A percentile compares a stretch with the other conserved stretches of the same genome.
phyloP scores from a whole-genome alignment of 2,329 filamentous ascomycete genomes.

The Venturiaceae sp. region DNA sequence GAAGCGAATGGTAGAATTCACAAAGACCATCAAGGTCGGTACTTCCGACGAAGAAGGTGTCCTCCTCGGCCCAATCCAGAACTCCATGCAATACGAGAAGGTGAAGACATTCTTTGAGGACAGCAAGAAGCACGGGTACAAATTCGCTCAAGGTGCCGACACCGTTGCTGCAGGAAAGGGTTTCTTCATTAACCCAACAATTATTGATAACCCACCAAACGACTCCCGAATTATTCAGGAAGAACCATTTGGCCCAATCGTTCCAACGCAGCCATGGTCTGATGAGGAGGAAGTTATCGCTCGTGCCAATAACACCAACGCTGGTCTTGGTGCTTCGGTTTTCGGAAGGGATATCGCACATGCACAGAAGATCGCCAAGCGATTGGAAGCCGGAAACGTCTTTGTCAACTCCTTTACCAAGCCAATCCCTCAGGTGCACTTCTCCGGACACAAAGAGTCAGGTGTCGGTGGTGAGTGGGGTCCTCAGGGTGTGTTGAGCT shows the following conservation, averaged over 20 bases:
- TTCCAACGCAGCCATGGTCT: conserved; percentile 35
- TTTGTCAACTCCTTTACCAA: conserved; percentile 45
- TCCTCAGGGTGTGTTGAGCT: conserved; percentile 32
- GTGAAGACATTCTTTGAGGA: conserved; percentile 32
- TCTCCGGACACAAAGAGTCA: conserved; percentile 69
- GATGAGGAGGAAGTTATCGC: conserved; percentile 37
- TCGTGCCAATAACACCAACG: conserved; percentile 38
- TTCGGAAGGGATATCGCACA: conserved; percentile 41
- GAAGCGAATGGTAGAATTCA: conserved; percentile 35
- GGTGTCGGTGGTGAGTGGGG: conserved; percentile 66
- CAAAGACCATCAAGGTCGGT: conserved; percentile 34
- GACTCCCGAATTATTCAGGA: conserved; percentile 30
- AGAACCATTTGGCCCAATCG: conserved; percentile 43
- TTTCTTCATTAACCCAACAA: conserved; percentile 33
- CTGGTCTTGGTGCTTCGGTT: conserved; percentile 44
- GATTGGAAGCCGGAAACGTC: conserved; percentile 44
- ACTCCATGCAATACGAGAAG: conserved; percentile 46
- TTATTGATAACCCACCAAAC: conserved; percentile 36
- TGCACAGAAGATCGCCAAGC: conserved; percentile 36
- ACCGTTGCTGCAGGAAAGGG: conserved; percentile 31
- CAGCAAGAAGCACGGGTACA: conserved; percentile 29
- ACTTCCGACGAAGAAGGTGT: conserved; percentile 26
- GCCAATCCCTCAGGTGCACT: conserved; percentile 39
- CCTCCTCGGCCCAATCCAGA: conserved; percentile 49
- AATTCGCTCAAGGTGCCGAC: conserved; percentile 44